Evolutionary conservation across 805 yeast species (phyloP).

Genomic region (Pichia eremophila): DNA sequence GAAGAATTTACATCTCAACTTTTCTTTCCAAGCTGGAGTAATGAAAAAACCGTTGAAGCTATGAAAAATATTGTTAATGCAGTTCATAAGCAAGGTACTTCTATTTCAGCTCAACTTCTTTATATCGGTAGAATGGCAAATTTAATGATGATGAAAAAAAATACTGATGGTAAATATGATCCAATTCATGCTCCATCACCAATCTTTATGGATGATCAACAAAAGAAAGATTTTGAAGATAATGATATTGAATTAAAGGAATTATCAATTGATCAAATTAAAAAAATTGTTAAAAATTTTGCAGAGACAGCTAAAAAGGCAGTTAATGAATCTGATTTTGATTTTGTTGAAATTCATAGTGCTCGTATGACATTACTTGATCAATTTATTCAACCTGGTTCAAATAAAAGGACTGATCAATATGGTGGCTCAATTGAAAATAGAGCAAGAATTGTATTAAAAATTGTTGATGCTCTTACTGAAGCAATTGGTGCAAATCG

Average conservation of each 20-base stretch:
- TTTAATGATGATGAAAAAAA: conserved; percentile 29
- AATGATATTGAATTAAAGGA: no score
- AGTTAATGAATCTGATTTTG: conserved; percentile 17
- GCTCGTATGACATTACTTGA: conserved; percentile 36
- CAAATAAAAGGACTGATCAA: conserved; percentile 31
- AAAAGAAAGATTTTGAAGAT: conserved; percentile 25
- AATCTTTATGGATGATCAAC: conserved; percentile 30
- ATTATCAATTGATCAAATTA: no score
- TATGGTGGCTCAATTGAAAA: conserved; percentile 37
- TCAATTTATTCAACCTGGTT: conserved; percentile 29
- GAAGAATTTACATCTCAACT: conserved; percentile 36
- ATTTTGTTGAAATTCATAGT: conserved; percentile 32
- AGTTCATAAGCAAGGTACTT: conserved; percentile 43
- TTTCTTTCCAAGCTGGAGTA: conserved; percentile 30
- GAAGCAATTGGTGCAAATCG: conserved; percentile 44
- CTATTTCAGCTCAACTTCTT: conserved; percentile 43
- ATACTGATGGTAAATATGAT: conserved; percentile 5
- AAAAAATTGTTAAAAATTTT: no score
- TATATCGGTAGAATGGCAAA: conserved; percentile 32
- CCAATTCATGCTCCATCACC: conserved; percentile 29
- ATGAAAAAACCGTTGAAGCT: no score
- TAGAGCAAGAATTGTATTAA: conserved; percentile 32
- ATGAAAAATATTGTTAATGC: conserved; percentile 29
- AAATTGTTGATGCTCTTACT: conserved; percentile 41
- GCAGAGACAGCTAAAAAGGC: conserved; percentile 21